Base-by-base conservation (phyloP, 306 rosid species). In the Malus sieversii region DNA sequence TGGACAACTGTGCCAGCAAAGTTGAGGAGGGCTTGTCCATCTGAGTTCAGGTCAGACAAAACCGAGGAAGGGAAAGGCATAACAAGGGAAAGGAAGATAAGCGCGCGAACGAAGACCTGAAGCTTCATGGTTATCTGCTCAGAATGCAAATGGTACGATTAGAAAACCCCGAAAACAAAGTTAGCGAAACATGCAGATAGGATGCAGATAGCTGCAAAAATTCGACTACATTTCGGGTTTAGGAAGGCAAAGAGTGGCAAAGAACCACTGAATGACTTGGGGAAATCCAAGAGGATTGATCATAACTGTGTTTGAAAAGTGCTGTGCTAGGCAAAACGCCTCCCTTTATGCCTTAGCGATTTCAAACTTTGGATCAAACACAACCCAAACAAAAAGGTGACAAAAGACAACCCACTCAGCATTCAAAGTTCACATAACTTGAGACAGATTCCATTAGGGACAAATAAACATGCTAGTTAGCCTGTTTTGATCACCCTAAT, bases 41-140 rank as follows among this genome's bases (percentile, higher is more conserved):
- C 97, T 4, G 96, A 90, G 65, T 86, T 81, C 78, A 92, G 84
- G 75, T 90, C 92, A 72, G 90, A 80, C 66, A 75, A 67, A 61
- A 75, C 75, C 15, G 61, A 64, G 71, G 77, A 65, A 52, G 71
- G 66, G 79, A 81, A 71, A 66, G 55, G 74, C 1, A 67, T 68
- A 44, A 70, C 20, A 69, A 60, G 68, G 75, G 80, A 44, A 60
- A 89, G 66, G 64, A 81, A 80, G 80, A 80, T 38, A 65, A 86
- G 63, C 38, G 78, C 71, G 77, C 58, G 71, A 81, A 75, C 71
- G 57, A 80, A 84, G 59, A 75, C 79, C 42, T 76, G 78, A 67
- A 82, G 72, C 90, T 84, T 91, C 92, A 86, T 87, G 70, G 75
- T 58, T 71, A 67, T 77, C 82, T 71, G 67, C 69, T 81, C 68